Evolutionary conservation across 2,329 filamentous ascomycete species (phyloP), one percentile per base, ranked within the genome.

Genomic region (Fusarium mexicanum): DNA sequence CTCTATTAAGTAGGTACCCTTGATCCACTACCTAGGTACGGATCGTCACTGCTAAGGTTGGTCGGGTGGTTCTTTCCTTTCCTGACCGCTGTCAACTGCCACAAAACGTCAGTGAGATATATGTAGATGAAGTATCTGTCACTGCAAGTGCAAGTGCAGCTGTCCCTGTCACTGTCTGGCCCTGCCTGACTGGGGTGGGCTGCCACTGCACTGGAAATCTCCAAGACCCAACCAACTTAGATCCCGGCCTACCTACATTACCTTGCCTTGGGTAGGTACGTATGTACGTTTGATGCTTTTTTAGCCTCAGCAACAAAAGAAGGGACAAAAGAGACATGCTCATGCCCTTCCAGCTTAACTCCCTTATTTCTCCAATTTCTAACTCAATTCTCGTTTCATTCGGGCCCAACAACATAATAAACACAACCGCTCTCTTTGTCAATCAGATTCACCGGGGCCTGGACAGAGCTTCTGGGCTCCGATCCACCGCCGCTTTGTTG

Each of bases 391-490:
- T 35, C 29, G 22, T 58, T 51, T 11, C 20, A 40, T 55, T 31
- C n/a, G 26, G 38, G 38, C 16, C 29, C 43, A 66, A 46, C 29
- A 29, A 40, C 46, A 44, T 18, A 51, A 48, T 13, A 47, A 41
- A 47, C 35, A 57, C 33, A 24, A 11, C 29, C 40, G 59, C 51
- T 62, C 57, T 68, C 57, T 69, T 75, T 61, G 60, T 69, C 58
- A 64, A 77, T 63, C 44, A 10, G 44, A 47, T 47, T 47, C 70
- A 58, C 55, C 48, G 54, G 62, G 60, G 47, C 58, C 58, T 65
- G 57, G 62, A 71, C 72, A 58, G 72, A 76, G 74, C 72, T 76
- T 61, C 61, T 68, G 64, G 68, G 67, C 72, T 76, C 75, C 71
- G 75, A 75, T 77, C 75, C 76, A 74, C 75, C 73, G 65, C 69